Conservation (phyloP, 768 basidiomycete genomes). For the Hypsizygus marmoreus region DNA sequence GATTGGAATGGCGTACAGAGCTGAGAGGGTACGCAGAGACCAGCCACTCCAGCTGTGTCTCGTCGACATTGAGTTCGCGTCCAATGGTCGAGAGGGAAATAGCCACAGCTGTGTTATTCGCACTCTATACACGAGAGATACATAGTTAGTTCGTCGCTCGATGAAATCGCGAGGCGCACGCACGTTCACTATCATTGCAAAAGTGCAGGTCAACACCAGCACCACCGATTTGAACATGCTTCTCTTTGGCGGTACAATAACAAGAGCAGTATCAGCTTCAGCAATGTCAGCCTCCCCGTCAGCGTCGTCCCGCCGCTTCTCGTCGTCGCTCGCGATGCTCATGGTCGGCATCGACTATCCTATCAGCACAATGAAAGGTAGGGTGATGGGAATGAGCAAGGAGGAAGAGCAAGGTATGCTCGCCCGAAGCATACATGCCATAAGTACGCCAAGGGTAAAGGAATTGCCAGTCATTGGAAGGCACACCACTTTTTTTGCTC, state of each 20-base stretch:
- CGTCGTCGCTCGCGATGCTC: constrained; percentile 10
- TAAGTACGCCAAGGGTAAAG: no score
- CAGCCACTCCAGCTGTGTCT: constrained; percentile 66
- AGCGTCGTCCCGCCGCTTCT: constrained; percentile 3
- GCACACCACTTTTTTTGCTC: no score
- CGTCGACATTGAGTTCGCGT: constrained; percentile 45
- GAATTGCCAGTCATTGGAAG: no score
- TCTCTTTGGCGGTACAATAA: no score
- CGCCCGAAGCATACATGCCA: no score
- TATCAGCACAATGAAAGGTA: constrained; percentile 9
- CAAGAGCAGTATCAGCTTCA: neutral
- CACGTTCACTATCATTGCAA: constrained; percentile 29
- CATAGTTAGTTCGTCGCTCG: no score
- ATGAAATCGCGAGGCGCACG: constrained; percentile 3
- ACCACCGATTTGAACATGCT: constrained; percentile 22
- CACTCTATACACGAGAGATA: constrained; percentile 27
- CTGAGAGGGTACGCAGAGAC: constrained; percentile 67
- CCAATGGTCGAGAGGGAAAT: constrained; percentile 58
- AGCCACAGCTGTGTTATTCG: constrained; percentile 47
- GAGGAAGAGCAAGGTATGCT: neutral
- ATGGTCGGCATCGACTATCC: no score
- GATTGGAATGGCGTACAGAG: no score
- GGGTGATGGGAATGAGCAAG: neutral
- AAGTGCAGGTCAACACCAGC: constrained; percentile 26
- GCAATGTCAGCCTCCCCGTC: neutral